Evolutionary conservation across 2,329 filamentous ascomycete genomes (phyloP).

Genomic region (Aspergillus versicolor): DNA sequence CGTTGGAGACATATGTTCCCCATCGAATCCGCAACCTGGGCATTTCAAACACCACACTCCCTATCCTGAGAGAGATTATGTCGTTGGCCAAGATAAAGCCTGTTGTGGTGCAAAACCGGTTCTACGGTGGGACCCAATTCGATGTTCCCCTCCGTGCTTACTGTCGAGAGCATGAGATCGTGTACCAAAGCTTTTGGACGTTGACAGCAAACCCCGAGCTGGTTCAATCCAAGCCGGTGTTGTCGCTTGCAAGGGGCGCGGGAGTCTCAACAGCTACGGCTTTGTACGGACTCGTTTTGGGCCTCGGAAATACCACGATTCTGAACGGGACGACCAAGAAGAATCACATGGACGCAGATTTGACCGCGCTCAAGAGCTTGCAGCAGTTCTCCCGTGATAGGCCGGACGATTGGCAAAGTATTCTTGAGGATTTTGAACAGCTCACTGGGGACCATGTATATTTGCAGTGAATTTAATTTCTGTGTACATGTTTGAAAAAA

Average conservation of each 20-base stretch:
- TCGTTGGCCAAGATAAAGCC: conserved; percentile 51
- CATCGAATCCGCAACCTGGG: conserved; percentile 65
- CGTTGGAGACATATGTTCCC: conserved; percentile 67
- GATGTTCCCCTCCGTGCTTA: conserved; percentile 61
- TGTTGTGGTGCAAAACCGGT: conserved; percentile 73
- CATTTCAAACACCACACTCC: conserved; percentile 70
- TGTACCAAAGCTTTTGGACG: conserved; percentile 63
- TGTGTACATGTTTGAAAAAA: no score
- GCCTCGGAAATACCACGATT: conserved; percentile 50
- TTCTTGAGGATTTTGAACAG: conserved; percentile 51
- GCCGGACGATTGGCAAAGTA: conserved; percentile 51
- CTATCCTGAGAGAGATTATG: conserved; percentile 54
- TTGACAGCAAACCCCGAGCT: conserved; percentile 58
- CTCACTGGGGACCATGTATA: conserved; percentile 32
- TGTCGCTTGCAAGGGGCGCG: conserved; percentile 46
- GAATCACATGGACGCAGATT: conserved; percentile 53
- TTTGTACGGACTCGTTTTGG: conserved; percentile 58
- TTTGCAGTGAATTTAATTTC: conserved; percentile 2
- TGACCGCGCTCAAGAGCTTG: conserved; percentile 45
- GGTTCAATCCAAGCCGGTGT: conserved; percentile 49
- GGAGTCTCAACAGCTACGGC: conserved; percentile 49
- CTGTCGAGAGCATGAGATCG: conserved; percentile 52
- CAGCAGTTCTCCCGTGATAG: conserved; percentile 46
- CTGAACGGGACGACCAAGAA: conserved; percentile 58
- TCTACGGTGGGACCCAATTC: conserved; percentile 60